Conservation (phyloP, 805 yeast genomes). For the Yamadazyma philogaea region DNA sequence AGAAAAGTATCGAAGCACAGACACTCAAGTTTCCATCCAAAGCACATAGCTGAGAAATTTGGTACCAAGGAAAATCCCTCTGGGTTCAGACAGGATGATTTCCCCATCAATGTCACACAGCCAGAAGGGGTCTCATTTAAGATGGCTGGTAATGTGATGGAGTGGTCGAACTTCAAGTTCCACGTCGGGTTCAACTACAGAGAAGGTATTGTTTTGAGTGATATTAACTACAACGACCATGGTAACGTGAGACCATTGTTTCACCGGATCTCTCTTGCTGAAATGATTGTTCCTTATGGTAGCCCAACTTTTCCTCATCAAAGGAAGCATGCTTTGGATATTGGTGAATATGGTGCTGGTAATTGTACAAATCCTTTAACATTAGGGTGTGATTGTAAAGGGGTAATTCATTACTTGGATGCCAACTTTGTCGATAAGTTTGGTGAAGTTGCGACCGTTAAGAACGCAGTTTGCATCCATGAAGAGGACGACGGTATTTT, state of each 20-base stretch:
- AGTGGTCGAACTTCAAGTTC: constrained; percentile 75
- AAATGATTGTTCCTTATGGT: constrained; percentile 86
- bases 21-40: constrained; percentile 69
- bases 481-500: constrained; percentile 82
- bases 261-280: constrained; percentile 74
- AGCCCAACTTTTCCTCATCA: constrained; percentile 77
- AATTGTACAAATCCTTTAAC: constrained; percentile 76
- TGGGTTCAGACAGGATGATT: constrained; percentile 58
- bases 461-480: constrained; percentile 79
- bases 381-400: constrained; percentile 83
- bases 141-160: constrained; percentile 64
- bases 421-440: constrained; percentile 67
- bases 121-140: constrained; percentile 81
- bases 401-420: constrained; percentile 78
- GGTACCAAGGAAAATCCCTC: constrained; percentile 47
- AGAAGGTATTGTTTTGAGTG: constrained; percentile 78
- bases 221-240: constrained; percentile 70
- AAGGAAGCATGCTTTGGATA: constrained; percentile 81
- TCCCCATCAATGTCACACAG: constrained; percentile 69
- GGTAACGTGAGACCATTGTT: constrained; percentile 70
- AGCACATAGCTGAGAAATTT: constrained; percentile 56
- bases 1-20: constrained; percentile 66
- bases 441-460: constrained; percentile 69
- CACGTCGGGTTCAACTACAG: constrained; percentile 84
- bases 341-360: constrained; percentile 88